A percentile compares a stretch with the other conserved stretches of the same genome.
Conservation (phyloP, 352 stramenopile genomes). For the Phytophthora aleatoria region DNA sequence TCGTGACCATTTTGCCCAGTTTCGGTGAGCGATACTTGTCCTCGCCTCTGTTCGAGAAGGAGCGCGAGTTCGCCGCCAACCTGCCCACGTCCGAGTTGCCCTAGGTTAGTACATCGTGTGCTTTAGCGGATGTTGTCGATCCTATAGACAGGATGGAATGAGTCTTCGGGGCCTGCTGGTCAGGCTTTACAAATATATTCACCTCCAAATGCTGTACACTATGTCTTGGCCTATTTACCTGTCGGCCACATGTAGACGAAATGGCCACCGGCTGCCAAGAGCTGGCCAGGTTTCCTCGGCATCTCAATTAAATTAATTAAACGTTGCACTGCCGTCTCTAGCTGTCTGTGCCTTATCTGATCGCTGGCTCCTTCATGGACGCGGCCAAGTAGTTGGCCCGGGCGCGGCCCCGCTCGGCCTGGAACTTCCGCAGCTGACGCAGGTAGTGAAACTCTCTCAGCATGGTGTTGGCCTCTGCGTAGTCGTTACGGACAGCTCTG, state of each 20-base stretch:
- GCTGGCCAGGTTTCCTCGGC: not conserved
- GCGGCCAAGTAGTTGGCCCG: slow-evolving; percentile 47
- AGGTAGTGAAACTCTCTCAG: slow-evolving; percentile 78
- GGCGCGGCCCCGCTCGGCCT: slow-evolving; percentile 55
- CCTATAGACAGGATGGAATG: slow-evolving; percentile 15
- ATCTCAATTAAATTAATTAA: not conserved
- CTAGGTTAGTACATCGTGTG: slow-evolving; percentile 12
- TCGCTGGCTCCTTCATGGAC: slow-evolving; percentile 23
- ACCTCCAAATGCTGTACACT: not conserved
- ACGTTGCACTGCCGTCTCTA: not conserved
- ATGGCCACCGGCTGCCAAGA: not conserved
- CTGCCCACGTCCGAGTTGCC: slow-evolving; percentile 52
- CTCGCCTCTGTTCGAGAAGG: slow-evolving; percentile 78
- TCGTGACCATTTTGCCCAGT: slow-evolving; percentile 90
- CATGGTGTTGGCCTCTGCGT: slow-evolving; percentile 61
- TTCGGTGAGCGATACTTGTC: slow-evolving; percentile 91
- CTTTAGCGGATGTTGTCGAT: slow-evolving; percentile 26
- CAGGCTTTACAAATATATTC: slow-evolving; percentile 10
- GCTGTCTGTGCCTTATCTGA: no score
- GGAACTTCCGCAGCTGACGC: slow-evolving; percentile 75
- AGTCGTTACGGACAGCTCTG: slow-evolving; percentile 26
- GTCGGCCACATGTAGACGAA: not conserved
- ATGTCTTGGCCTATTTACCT: not conserved
- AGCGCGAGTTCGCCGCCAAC: slow-evolving; percentile 75
- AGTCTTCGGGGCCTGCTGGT: slow-evolving; percentile 3